Base-by-base conservation (phyloP, 2,329 filamentous ascomycete genomes). In the Dactylellina leptospora region DNA sequence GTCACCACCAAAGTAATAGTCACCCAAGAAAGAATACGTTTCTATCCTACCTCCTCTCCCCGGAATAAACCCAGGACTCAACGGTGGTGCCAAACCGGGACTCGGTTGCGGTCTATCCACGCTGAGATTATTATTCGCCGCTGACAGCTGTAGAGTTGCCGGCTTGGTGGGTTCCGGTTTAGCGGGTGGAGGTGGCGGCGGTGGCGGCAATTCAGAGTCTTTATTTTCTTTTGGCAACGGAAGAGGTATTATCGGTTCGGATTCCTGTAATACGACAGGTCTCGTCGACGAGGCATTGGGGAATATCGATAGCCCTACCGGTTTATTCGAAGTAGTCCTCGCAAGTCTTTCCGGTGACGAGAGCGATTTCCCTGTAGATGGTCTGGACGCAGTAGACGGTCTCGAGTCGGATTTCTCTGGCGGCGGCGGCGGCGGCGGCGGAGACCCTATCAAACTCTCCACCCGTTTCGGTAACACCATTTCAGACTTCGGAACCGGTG, bases 21-120 rank as follows among this genome's bases (percentile, higher is more conserved):
- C 69, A 16, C 60, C 69, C 47, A 73, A 60, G 40, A 73, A 73
- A 6, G 69, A 73, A 30, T 73, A 73, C 22, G 69, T 73, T 30
- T 73, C 60, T 9, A 30, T 50, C 25, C 69, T 47, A 18, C 66
- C 58, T 28, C 44, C 53, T 54, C 66, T 62, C 16, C 58, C 58
- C 23, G 66, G 58, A 2, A 55, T 27, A 13, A 71, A 71, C 3
- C 58, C 66, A 51, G 66, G 66, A 25, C 66, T 71, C 5, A 38
- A 23, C 2, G 66, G 66, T 38, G 66, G 66, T 47, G 56, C 56
- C 11, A 70, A 53, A 22, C 64, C 51, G 16, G 58, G 45, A 18
- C 58, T 63, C n/a, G 44, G 50, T 27, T 71, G 66, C 3, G 66
- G 51, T 23, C 47, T 71, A 13, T 71, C 66, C 3, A 63, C 66